A percentile compares a stretch with the other conserved stretches of the same genome.
These are phyloP conservation scores for Umbelopsis vinacea DNA, from an alignment of 192 early-diverging fungal genomes.

Conservation along the genomic window DNA sequence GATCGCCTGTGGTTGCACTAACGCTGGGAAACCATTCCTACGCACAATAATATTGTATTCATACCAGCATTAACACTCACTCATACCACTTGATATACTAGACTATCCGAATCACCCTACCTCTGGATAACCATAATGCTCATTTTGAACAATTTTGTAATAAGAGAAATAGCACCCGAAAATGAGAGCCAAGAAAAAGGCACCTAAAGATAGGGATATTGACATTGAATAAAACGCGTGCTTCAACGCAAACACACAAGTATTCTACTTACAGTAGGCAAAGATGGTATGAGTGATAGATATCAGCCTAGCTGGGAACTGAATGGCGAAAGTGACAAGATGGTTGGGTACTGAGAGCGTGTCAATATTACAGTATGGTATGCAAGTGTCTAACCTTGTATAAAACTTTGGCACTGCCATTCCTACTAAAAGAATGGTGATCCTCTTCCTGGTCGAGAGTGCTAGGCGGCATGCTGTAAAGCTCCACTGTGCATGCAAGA, in stretches of 20 bases:
- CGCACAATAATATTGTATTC: not conserved
- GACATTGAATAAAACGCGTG: not conserved
- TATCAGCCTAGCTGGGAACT: conserved; percentile 16
- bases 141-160: conserved; percentile 78
- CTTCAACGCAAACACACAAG: too few relatives aligned
- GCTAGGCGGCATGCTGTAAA: conserved; percentile 8
- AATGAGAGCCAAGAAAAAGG: conserved; percentile 68
- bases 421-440: not conserved
- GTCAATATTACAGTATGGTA: not conserved
- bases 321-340: not conserved
- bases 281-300: conserved; percentile 9
- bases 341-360: not conserved
- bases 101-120: conserved; percentile 24
- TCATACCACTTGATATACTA: not conserved
- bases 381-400: not conserved
- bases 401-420: not conserved
- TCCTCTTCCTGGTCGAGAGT: not conserved
- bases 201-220: conserved; percentile 39
- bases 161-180: conserved; percentile 75
- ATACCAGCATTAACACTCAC: not conserved
- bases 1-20: conserved; percentile 77
- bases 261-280: conserved; percentile 4
- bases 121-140: conserved; percentile 76
- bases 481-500: not conserved
- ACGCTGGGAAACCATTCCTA: conserved; percentile 83